Evolutionary conservation across 345 rosid genomes (phyloP), one percentile per base, ranked within the genome.

Genomic region (Cardamine chenopodiifolia): DNA sequence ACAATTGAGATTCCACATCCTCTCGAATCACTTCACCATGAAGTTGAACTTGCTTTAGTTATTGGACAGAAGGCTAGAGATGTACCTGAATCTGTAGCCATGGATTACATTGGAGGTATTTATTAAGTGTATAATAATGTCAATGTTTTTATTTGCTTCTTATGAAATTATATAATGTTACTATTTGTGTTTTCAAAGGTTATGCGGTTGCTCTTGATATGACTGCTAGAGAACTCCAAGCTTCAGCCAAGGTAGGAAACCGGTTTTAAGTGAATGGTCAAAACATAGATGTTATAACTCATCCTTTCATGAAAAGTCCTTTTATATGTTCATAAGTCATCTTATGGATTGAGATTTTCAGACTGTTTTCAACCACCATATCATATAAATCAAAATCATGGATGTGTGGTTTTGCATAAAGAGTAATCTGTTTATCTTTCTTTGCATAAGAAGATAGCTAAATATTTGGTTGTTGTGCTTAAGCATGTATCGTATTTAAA

Each of bases 151-250:
- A 11, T 6, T 34, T 4, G 1, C 6, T 57, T 69, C 65, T 28
- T 48, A 5, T 73, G 5, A 65, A 11, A 37, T 32, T 65, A 26
- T 29, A 37, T 35, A 29, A 2, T 76, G 28, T 62, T 48, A 35
- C 19, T 50, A 48, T 7, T 28, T 56, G 25, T 31, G 32, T 34
- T 32, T 17, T 47, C 22, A 0, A 49, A 78, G 99, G 98, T 8
- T 95, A 95, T 85, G 97, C 99, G n/a, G 81, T 95, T 82, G 99
- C 91, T 11, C 77, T 95, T 84, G 99, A 92, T 81, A 95, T 92
- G 97, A 90, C 97, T 82, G 97, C 98, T 17, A 89, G 94, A 78
- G 98, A 95, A 68, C 88, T 92, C 72, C 97, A 95, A 78, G 83
- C 92, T 78, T 57, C 86, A 62, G 97, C 97, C 0, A 95, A 92